Percentiles rank a stretch among this genome's conserved stretches.
Evolutionary conservation across 1,284 basidiomycete species (phyloP).

Genomic region (Fomitopsis betulina): DNA sequence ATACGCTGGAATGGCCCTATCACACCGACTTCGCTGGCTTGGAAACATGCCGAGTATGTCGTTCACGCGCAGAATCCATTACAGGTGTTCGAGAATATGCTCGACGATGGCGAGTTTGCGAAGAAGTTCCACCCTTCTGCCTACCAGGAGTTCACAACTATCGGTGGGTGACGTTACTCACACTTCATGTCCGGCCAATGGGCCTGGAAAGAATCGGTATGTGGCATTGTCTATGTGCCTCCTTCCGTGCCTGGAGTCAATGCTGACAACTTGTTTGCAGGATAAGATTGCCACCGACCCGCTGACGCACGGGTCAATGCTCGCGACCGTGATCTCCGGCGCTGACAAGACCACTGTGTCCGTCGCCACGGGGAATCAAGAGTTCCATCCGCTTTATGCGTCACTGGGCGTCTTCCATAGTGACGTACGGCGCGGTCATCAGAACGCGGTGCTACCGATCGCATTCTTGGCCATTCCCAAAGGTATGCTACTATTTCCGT

Average conservation of each 20-base stretch:
- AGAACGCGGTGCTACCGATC: conserved; percentile 14
- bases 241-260: too few relatives aligned
- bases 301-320: conserved; percentile 14
- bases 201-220: conserved; percentile 20
- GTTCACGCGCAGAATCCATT: conserved; percentile 30
- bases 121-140: conserved; percentile 10
- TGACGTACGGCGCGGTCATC: conserved; percentile 16
- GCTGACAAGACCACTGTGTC: conserved; percentile 21
- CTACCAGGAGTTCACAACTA: conserved; percentile 7
- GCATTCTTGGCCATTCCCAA: conserved; percentile 23
- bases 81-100: conserved; percentile 7
- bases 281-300: conserved; percentile 13
- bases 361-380: conserved; percentile 16
- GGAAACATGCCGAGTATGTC: conserved; percentile 32
- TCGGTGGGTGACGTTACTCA: conserved; percentile 6
- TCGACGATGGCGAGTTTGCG: conserved; percentile 15
- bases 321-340: conserved; percentile 20
- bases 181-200: conserved; percentile 17
- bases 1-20: background rate
- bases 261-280: conserved; percentile 1
- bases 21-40: conserved; percentile 15
- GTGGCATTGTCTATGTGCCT: background rate
- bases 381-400: conserved; percentile 18
- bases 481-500: conserved; percentile 9
- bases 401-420: conserved; percentile 17